These are phyloP conservation scores for Knufia fluminis DNA, from an alignment of 2,329 filamentous ascomycete genomes.

Conservation along the genomic window DNA sequence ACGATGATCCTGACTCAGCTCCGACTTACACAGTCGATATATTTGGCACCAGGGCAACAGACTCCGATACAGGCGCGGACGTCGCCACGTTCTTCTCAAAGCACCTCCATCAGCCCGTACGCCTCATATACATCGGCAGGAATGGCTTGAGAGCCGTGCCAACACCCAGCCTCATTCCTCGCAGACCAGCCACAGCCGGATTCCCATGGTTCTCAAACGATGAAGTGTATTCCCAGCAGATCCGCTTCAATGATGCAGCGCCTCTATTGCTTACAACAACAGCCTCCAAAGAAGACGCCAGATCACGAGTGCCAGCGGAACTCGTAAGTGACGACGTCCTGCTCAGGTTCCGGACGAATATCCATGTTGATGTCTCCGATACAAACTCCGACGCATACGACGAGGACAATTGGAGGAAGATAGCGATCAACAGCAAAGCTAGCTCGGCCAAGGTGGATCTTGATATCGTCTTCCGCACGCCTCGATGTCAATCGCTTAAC, in stretches of 20 bases:
- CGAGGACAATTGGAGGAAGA: neutral
- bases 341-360: conserved; percentile 11
- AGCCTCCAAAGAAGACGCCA: conserved; percentile 6
- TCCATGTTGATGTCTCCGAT: conserved; percentile 9
- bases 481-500: conserved; percentile 9
- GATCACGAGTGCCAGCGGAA: neutral
- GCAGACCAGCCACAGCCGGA: neutral
- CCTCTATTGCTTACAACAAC: conserved; percentile 10
- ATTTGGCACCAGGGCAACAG: conserved; percentile 8
- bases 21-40: conserved; percentile 3
- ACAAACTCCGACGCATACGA: neutral
- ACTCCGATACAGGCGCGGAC: conserved; percentile 8
- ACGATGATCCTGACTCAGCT: too few relatives aligned
- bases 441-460: neutral
- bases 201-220: conserved; percentile 7
- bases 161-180: conserved; percentile 10
- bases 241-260: conserved; percentile 11
- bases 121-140: conserved; percentile 9
- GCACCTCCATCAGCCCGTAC: conserved; percentile 7
- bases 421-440: neutral
- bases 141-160: conserved; percentile 3
- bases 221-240: conserved; percentile 10
- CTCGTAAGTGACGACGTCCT: conserved; percentile 7
- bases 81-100: conserved; percentile 9
- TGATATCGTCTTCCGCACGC: conserved; percentile 10